A percentile compares a stretch with the other conserved stretches of the same genome.
Evolutionary conservation across 1,139 yeast species (phyloP).

Genomic region (Candida albicans): DNA sequence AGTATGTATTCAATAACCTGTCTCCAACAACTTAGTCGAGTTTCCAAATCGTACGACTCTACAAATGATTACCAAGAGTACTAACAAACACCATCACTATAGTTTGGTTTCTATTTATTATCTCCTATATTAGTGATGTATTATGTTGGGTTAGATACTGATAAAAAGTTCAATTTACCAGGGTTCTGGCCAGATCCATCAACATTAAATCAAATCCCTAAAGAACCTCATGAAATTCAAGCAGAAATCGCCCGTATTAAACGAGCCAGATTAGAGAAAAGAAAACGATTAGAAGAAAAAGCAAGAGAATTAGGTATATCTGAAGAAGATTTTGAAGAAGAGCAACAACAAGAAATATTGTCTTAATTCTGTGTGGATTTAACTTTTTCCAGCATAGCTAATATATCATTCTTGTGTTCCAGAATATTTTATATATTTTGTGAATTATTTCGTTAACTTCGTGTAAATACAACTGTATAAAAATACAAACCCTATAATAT

Average conservation of each 20-base stretch:
- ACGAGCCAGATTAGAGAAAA: conserved; percentile 69
- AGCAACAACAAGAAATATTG: background rate
- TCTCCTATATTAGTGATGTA: conserved; percentile 90
- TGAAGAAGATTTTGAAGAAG: conserved; percentile 26
- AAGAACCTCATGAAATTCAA: conserved; percentile 87
- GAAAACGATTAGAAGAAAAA: conserved; percentile 70
- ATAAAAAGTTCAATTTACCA: conserved; percentile 84
- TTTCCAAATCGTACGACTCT: background rate
- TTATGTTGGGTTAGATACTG: conserved; percentile 88
- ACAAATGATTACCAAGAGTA: conserved; percentile 22
- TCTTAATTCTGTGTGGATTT: too few relatives aligned
- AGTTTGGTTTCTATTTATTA: conserved; percentile 83
- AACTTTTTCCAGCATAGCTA: too few relatives aligned
- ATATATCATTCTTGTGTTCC: too few relatives aligned
- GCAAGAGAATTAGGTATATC: conserved; percentile 66
- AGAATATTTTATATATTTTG: background rate
- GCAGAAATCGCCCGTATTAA: conserved; percentile 88
- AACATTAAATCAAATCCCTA: conserved; percentile 85
- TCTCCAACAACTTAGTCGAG: background rate
- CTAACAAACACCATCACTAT: background rate
- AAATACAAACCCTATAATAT: background rate
- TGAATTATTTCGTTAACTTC: background rate
- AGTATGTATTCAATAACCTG: conserved; percentile 34
- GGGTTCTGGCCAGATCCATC: conserved; percentile 98
- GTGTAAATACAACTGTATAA: conserved; percentile 3